Evolutionary conservation across 306 rosid genomes (phyloP), one percentile per base, ranked within the genome.

Genomic region (Trifolium subterraneum): DNA sequence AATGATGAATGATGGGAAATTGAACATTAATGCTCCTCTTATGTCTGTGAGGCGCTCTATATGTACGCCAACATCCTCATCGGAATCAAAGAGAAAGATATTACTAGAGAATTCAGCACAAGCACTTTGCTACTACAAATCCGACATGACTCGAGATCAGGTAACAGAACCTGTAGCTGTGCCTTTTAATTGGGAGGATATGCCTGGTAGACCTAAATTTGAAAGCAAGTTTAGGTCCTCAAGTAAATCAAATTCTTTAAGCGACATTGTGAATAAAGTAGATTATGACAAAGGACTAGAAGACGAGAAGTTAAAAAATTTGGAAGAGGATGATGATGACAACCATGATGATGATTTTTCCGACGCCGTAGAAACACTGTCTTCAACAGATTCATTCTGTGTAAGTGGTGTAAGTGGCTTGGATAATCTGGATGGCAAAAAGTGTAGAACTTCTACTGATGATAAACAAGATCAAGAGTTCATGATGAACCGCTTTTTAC

Each of bases 401-500:
- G 88, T 78, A 27, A 84, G 88, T 83, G 91, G 88, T 84, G 88
- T 78, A 27, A 84, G 88, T 83, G 91, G 88, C 60, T 84, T 82
- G 36, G 90, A 87, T n/a, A 81, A 78, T 70, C 78, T 79, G 48
- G 78, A 79, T 75, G 73, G 23, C 27, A 83, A 79, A 72, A 90
- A 83, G 23, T 79, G 79, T 11, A 81, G 85, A 72, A 61, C 84
- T 72, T 81, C 85, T 42, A 76, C 74, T 0, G 97, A 94, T 0
- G 96, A 94, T 81, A 84, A 86, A 63, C 85, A 90, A 82, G 83
- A 92, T 75, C 88, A 79, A 25, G 96, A 90, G 15, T 90, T 91
- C 87, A 92, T 94, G 97, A 88, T 94, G 99, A 87, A 71, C 67
- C 88, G 97, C 10, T 94, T 92, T 85, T 84, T 94, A 66, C 88